Base-by-base conservation (phyloP, 768 basidiomycete genomes). In the Tulasnella calospora region DNA sequence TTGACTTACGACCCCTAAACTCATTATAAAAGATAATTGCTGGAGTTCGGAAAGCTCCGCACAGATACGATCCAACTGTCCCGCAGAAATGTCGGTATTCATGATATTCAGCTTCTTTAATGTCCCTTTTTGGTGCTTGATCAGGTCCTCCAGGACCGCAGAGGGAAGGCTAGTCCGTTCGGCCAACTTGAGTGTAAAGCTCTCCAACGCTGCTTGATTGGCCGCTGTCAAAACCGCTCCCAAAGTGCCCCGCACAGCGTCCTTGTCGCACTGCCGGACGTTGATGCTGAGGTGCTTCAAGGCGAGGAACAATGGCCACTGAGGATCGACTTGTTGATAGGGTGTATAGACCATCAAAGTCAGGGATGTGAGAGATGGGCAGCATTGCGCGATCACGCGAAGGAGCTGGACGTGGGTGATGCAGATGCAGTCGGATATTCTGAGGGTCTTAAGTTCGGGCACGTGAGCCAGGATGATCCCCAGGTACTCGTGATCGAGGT, bases 391-490 rank as follows among this genome's bases (percentile, higher is more conserved):
- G 69, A 73, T 33, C 8, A 44, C 33, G 35, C 77, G 77, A 35
- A 78, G 77, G 30, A 78, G 40, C 67, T 78, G 67, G n/a, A 27
- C 35, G 47, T 78, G 77, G 41, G 70, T 78, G 77, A 71, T 78
- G 7, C 21, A 36, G 46, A 73, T 40, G 69, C 77, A 78, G 44
- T 78, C 55, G 33, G 27, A 40, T 41, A 78, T 72, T 30, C 30
- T 44, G 70, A 78, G 77, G 23, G 70, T 36, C 23, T 72, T 78
- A 19, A 78, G 69, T 30, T 78, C 30, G 30, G 77, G 55, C 27
- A 78, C 30, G 41, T 71, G 67, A 30, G 69, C n/a, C 70, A 78
- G 77, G 17, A 70, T 78, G 69, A 23, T 47, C 27, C 46, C 70
- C 9, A 78, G 70, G 36, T 47, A 71, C 41, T 44, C 69, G 41